Evolutionary conservation across 768 basidiomycete species (phyloP).

Genomic region (Astraeus odoratus): DNA sequence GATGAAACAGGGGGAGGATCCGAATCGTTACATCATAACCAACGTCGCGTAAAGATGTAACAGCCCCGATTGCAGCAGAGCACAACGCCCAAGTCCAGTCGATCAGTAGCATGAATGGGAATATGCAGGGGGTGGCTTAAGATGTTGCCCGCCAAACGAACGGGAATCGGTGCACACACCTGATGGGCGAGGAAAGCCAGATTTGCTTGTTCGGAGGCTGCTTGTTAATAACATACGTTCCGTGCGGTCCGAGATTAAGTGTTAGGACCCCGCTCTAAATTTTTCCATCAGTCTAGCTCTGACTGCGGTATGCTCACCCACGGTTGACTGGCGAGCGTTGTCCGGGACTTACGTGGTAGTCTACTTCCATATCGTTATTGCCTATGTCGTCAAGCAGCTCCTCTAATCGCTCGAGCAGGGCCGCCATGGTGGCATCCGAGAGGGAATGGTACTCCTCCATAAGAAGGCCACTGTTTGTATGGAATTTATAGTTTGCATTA

Average conservation of each 20-base stretch:
- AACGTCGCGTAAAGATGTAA: background rate
- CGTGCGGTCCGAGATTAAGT: conserved; percentile 62
- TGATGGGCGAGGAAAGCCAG: conserved; percentile 86
- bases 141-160: background rate
- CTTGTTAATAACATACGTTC: conserved; percentile 95
- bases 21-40: background rate
- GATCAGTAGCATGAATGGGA: too few relatives aligned
- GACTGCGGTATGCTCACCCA: background rate
- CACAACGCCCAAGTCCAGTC: too few relatives aligned
- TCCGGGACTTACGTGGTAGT: conserved; percentile 64
- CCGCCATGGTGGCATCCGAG: conserved; percentile 74
- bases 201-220: conserved; percentile 97
- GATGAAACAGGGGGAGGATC: background rate
- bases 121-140: background rate
- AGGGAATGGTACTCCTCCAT: conserved; percentile 62
- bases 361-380: conserved; percentile 66
- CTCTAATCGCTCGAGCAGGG: conserved; percentile 69
- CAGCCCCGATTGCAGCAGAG: background rate
- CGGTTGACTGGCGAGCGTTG: background rate
- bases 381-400: conserved; percentile 54
- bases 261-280: conserved; percentile 86
- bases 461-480: conserved; percentile 39
- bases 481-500: background rate
- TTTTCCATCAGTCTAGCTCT: conserved; percentile 8
- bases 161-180: conserved; percentile 38